Conservation (phyloP, 305 asterid genomes). For the Fraxinus floribunda region DNA sequence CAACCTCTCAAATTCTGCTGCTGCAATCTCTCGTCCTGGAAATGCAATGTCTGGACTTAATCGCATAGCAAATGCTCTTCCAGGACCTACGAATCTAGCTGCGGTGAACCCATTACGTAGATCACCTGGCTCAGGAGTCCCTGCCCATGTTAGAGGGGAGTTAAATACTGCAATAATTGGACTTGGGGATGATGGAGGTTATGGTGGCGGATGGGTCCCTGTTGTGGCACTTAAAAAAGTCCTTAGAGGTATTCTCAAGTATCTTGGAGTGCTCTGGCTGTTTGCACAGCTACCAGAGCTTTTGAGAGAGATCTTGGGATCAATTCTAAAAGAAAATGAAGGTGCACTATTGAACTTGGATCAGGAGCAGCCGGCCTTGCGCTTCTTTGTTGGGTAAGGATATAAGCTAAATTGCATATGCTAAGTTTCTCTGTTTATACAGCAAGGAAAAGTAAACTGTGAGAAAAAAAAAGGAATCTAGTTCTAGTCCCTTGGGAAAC, state of each 20-base stretch:
- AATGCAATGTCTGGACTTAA: constrained; percentile 63
- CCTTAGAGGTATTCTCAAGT: constrained; percentile 91
- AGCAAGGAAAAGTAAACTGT: background rate
- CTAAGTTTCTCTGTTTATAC: background rate
- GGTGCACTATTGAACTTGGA: constrained; percentile 96
- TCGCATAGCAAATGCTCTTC: constrained; percentile 70
- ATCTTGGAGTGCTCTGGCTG: constrained; percentile 98
- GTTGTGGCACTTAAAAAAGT: constrained; percentile 97
- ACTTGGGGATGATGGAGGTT: constrained; percentile 99
- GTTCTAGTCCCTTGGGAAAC: background rate
- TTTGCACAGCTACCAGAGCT: constrained; percentile 98
- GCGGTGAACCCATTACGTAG: constrained; percentile 60
- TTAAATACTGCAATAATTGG: constrained; percentile 98
- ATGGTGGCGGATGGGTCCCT: constrained; percentile 99
- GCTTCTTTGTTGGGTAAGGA: constrained; percentile 97
- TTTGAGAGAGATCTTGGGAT: constrained; percentile 91
- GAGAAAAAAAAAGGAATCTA: background rate
- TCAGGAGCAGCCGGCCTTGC: constrained; percentile 99
- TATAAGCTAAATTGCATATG: constrained; percentile 6
- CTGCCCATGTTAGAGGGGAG: constrained; percentile 97
- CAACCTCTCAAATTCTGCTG: constrained; percentile 45
- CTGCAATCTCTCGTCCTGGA: constrained; percentile 67
- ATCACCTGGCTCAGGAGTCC: constrained; percentile 83
- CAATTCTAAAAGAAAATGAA: constrained; percentile 92
- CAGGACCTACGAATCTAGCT: constrained; percentile 56